Evolutionary conservation across 2,329 filamentous ascomycete species (phyloP).

Genomic region (Verruconis gallopava): DNA sequence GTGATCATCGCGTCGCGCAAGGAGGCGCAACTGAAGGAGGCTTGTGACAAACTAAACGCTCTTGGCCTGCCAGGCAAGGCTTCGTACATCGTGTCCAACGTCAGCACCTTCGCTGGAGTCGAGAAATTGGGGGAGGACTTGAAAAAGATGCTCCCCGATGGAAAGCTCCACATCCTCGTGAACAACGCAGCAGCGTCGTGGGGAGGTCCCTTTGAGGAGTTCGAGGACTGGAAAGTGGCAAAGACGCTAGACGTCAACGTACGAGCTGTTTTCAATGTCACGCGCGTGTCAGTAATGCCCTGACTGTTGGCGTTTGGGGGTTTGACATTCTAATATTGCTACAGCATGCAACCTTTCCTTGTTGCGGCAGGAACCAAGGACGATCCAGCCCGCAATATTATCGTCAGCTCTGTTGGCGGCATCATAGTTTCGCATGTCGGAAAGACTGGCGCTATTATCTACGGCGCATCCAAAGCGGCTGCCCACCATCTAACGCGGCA

Average conservation of each 20-base stretch:
- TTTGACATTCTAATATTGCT: background rate
- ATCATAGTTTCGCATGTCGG: background rate
- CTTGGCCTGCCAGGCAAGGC: constrained; percentile 11
- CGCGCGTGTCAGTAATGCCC: background rate
- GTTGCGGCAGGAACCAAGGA: background rate
- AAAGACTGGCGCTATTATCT: background rate
- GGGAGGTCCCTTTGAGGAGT: background rate
- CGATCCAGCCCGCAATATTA: background rate
- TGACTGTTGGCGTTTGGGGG: background rate
- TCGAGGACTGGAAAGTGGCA: background rate
- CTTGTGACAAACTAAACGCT: constrained; percentile 14
- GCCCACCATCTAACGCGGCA: background rate
- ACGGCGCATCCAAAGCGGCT: background rate
- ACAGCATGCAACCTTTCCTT: background rate
- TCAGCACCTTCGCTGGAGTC: background rate
- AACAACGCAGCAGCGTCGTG: background rate
- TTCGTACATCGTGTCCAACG: background rate
- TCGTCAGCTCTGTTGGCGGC: background rate
- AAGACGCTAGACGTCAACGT: background rate
- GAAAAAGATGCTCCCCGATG: background rate
- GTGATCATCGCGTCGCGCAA: constrained; percentile 17
- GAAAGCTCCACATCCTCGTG: background rate
- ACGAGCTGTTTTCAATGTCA: background rate
- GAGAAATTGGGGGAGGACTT: background rate
- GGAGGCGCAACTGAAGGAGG: constrained; percentile 15